Percentiles rank a stretch among this genome's conserved stretches.
Conservation (phyloP, 148 eudicot genomes). For the Rhododendron ferrugineum region DNA sequence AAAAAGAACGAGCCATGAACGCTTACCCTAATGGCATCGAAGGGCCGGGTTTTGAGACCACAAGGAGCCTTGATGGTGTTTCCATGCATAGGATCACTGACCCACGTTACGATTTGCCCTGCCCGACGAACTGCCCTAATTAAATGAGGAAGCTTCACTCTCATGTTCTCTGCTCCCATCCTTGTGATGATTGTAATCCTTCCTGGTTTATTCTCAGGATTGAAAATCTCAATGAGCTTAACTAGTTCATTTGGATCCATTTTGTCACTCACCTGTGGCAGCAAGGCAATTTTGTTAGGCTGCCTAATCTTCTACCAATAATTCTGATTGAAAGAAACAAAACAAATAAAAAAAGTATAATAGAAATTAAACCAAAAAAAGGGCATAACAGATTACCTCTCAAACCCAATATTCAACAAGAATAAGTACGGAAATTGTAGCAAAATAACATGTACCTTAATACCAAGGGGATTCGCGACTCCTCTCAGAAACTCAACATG, state of each 20-base stretch:
- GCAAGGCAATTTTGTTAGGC: constrained; percentile 1
- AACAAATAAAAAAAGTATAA: not conserved
- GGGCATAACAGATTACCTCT: not conserved
- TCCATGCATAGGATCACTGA: constrained; percentile 93
- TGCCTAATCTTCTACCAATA: not conserved
- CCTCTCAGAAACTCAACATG: constrained; percentile 92
- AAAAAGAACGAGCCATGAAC: not conserved
- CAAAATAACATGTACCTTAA: constrained; percentile 49
- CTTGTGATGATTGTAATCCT: constrained; percentile 83
- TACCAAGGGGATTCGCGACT: constrained; percentile 89
- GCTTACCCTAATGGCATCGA: constrained; percentile 83
- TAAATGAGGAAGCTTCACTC: constrained; percentile 93
- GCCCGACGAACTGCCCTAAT: constrained; percentile 91
- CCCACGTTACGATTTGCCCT: constrained; percentile 93
- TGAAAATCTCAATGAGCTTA: constrained; percentile 79
- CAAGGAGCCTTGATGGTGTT: constrained; percentile 95
- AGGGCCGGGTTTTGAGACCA: constrained; percentile 90
- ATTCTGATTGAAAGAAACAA: not conserved
- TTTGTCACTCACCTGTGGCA: constrained; percentile 79
- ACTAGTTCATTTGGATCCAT: constrained; percentile 83
- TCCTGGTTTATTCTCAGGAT: constrained; percentile 85
- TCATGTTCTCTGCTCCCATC: constrained; percentile 99
- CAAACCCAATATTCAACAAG: not conserved
- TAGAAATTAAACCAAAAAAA: not conserved
- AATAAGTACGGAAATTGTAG: not conserved